Evolutionary conservation across 169 alveolate genomes (phyloP), one percentile per base, ranked within the genome.

Genomic region (Fabrea salina): DNA sequence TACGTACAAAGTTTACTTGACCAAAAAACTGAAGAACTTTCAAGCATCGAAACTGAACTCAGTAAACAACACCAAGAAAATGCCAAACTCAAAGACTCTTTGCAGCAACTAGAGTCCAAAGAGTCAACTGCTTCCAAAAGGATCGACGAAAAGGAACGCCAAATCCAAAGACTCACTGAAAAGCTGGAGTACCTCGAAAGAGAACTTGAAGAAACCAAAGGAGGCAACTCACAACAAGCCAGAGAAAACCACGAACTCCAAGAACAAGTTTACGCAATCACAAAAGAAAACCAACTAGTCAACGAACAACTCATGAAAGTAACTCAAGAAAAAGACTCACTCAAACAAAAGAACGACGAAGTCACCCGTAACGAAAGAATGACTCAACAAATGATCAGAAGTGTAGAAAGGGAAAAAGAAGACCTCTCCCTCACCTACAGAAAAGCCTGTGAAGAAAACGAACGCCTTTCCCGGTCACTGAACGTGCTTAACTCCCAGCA

Each of bases 401-500:
- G 32, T 50, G 44, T 27, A 19, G 80, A 72, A 51, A 44, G 80
- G 2, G 80, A 72, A 51, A 72, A 72, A 30, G 80, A 72, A 4
- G 80, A 72, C 5, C n/a, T 72, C 0, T 50, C 30, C 35, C 2
- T 50, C 0, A 51, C 67, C 13, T 72, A 72, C 35, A 50, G 30
- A 32, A 44, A 72, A 72, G 80, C 70, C 0, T 72, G 80, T 72
- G 80, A 72, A 32, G 80, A 72, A 51, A 72, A 72, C 47, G 67
- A 72, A 47, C n/a, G 80, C 27, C 25, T 72, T 11, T 50, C 44
- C 16, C 67, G 51, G n/a, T 25, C 72, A 49, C 30, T 72, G 27
- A 7, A 4, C 1, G 47, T 22, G 2, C 13, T 51, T 6, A 50
- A 33, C 49, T 11, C 11, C 0, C 71, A 72, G 33, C 47, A 72